Evolutionary conservation across 495 filamentous ascomycete genomes (phyloP).

Genomic region (Xylaria telfairii): DNA sequence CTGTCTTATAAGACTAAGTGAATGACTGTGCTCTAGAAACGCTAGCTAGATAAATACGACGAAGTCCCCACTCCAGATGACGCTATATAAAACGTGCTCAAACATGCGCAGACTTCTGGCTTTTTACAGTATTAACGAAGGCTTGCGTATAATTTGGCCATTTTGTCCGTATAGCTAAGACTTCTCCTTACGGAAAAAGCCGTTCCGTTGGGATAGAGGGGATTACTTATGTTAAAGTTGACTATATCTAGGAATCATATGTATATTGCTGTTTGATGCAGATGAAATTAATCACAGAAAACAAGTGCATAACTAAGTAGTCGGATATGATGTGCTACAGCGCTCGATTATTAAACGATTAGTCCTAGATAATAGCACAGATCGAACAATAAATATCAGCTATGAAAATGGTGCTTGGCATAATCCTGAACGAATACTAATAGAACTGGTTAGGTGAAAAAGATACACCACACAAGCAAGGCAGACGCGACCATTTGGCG

Average conservation of each 20-base stretch:
- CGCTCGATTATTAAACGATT: too few species aligned
- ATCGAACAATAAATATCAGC: too few species aligned
- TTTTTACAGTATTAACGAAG: neutral
- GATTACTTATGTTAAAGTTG: neutral
- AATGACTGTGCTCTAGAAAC: neutral
- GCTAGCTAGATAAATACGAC: neutral
- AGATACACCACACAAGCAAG: too few species aligned
- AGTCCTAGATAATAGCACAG: too few species aligned
- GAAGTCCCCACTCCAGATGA: neutral
- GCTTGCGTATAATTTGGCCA: neutral
- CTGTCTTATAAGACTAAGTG: neutral
- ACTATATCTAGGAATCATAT: neutral
- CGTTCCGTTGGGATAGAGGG: neutral
- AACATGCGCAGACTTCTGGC: constrained; percentile 6
- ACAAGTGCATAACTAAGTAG: too few species aligned
- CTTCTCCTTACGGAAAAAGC: neutral
- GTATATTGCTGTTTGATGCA: too few species aligned
- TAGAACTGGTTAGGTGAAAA: too few species aligned
- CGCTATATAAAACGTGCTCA: neutral
- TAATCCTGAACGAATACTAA: too few species aligned
- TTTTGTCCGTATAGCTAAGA: neutral
- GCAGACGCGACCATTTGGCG: too few species aligned
- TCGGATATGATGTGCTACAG: too few species aligned
- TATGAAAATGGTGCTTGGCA: too few species aligned
- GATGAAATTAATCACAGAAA: too few species aligned